Conservation (phyloP, 352 stramenopile species). For the Aphanomyces cochlioides region DNA sequence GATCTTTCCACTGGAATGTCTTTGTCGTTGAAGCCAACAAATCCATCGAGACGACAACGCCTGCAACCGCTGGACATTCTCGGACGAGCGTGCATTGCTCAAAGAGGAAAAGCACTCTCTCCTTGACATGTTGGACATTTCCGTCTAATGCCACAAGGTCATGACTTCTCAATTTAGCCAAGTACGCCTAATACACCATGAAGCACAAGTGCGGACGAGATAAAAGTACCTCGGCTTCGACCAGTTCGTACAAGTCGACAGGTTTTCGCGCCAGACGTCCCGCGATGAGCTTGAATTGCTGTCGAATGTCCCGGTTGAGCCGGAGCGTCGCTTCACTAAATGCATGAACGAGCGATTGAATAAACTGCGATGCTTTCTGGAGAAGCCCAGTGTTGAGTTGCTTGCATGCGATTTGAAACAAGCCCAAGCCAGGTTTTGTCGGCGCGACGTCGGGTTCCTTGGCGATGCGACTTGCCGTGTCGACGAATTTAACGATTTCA, state of each 20-base stretch:
- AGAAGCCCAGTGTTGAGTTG: conserved; percentile 47
- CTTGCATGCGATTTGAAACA: conserved; percentile 34
- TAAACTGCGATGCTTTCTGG: conserved; percentile 42
- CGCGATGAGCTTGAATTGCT: conserved; percentile 74
- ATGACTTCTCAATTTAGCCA: conserved; percentile 42
- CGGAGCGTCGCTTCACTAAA: conserved; percentile 53
- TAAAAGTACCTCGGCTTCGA: conserved; percentile 44
- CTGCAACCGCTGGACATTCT: conserved; percentile 1
- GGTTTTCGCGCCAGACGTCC: conserved; percentile 55
- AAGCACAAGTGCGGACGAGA: not conserved
- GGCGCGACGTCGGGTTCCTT: not conserved
- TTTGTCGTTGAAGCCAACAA: conserved; percentile 58
- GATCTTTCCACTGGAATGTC: conserved; percentile 58
- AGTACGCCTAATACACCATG: conserved; percentile 37
- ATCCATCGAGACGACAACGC: conserved; percentile 34
- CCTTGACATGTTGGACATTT: conserved; percentile 47
- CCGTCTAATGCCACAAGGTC: conserved; percentile 51
- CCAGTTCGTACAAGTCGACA: conserved; percentile 66
- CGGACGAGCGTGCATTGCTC: conserved; percentile 14
- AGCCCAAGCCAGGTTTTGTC: not conserved
- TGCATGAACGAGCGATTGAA: conserved; percentile 37
- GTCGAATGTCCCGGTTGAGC: conserved; percentile 51
- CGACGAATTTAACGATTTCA: conserved; percentile 22
- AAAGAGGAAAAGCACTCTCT: conserved; percentile 62
- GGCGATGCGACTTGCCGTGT: conserved; percentile 21